phyloP scores from a whole-genome alignment of 495 filamentous ascomycete genomes.

The Tuber calosporum region DNA sequence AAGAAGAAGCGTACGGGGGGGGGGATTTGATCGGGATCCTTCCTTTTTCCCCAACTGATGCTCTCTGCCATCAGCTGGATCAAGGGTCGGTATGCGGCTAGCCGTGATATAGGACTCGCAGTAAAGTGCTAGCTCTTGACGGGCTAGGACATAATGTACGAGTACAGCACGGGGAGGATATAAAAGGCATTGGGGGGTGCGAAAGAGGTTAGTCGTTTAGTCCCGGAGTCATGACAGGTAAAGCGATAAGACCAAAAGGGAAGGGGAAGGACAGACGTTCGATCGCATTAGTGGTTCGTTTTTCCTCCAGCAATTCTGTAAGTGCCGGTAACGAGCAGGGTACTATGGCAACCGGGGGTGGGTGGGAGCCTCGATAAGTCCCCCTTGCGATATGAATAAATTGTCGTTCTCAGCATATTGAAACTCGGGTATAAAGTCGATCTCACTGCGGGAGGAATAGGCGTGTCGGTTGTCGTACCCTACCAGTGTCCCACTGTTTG shows the following conservation, averaged over 20 bases:
- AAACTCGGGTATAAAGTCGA: conserved; percentile 1
- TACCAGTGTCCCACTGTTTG: not conserved
- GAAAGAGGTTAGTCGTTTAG: not conserved
- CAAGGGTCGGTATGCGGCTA: conserved; percentile 2
- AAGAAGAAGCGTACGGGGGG: not conserved
- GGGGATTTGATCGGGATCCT: not conserved
- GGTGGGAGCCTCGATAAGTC: not conserved
- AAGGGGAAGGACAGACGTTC: conserved; percentile 1
- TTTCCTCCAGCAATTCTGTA: not conserved
- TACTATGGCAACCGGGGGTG: not conserved
- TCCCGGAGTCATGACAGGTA: not conserved
- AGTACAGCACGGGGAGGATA: not conserved
- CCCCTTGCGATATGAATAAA: not conserved
- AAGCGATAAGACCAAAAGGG: not conserved
- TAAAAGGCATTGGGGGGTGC: not conserved
- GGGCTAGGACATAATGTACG: not conserved
- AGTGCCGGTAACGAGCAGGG: not conserved
- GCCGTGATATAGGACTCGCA: not conserved
- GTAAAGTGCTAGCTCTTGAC: not conserved
- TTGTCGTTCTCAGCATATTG: not conserved
- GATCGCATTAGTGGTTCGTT: not conserved
- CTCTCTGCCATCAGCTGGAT: not conserved
- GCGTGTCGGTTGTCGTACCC: not conserved
- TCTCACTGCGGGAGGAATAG: not conserved
- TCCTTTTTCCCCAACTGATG: not conserved